Conservation (phyloP, 345 rosid species). For the Aurinia saxatilis region DNA sequence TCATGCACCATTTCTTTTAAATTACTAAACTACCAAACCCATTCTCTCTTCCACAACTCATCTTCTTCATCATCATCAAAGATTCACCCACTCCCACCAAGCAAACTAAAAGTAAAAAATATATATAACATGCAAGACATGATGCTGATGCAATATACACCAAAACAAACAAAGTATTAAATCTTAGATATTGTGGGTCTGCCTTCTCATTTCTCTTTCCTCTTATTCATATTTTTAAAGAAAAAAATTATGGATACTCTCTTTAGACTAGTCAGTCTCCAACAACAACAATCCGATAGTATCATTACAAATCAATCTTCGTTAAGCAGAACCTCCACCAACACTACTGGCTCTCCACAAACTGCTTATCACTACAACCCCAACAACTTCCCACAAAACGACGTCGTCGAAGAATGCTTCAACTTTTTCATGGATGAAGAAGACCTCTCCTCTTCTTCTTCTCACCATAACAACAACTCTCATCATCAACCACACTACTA, state of each 20-base stretch:
- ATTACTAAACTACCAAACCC: conserved; percentile 18
- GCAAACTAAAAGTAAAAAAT: background rate
- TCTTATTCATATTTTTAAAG: conserved; percentile 18
- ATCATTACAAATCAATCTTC: conserved; percentile 61
- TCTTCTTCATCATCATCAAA: too few species aligned
- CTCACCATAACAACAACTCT: conserved; percentile 32
- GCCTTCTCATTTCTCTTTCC: conserved; percentile 16
- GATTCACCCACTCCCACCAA: conserved; percentile 30
- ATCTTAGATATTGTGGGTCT: conserved; percentile 59
- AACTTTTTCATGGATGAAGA: conserved; percentile 99
- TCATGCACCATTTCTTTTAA: conserved; percentile 2
- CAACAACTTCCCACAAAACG: conserved; percentile 39
- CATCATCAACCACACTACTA: conserved; percentile 35
- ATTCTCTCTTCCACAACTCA: conserved; percentile 23
- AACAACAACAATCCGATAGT: conserved; percentile 63
- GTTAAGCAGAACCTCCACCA: conserved; percentile 69
- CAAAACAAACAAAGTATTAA: conserved; percentile 15
- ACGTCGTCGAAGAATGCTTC: conserved; percentile 85
- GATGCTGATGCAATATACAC: conserved; percentile 27
- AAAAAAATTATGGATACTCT: conserved; percentile 67
- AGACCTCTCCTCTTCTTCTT: conserved; percentile 96
- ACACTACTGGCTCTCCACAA: conserved; percentile 71
- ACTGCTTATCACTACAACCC: conserved; percentile 45
- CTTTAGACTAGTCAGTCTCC: conserved; percentile 79
- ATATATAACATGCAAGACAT: conserved; percentile 17